Evolutionary conservation across 2,329 filamentous ascomycete species (phyloP), one percentile per base, ranked within the genome.

Genomic region (Penicillium sp.): DNA sequence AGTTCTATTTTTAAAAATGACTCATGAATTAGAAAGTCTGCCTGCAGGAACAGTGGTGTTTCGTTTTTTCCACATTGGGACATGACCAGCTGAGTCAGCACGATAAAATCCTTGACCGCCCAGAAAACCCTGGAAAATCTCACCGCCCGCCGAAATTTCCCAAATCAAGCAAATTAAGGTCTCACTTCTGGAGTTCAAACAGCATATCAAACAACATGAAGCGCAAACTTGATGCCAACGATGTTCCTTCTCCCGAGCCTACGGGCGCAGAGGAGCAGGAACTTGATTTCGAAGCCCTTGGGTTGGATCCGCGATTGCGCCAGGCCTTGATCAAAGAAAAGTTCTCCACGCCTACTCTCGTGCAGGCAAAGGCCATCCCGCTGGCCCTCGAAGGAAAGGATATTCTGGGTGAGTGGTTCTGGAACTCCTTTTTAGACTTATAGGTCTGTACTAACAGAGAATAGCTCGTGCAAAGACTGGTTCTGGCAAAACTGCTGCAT

Each of bases 401-500:
- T 81, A 87, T 99, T 48, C 81, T 98, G 39, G 81, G 81, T 83
- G 70, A 52, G 71, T 53, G 29, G 14, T 14, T 10, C 8, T n/a
- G 4, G 19, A 22, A 13, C 14, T 24, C 4, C 6, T 2, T 9
- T n/a, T 3, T n/a, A 9, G 33, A 4, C 31, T 26, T 4, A 5
- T 42, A 16, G n/a, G 35, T 9, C 16, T 21, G n/a, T 5, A 44
- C 65, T 74, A 44, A 74, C 52, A 43, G 45, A 4, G 43, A 58
- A 44, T 59, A 82, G 93, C 92, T 54, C 92, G 93, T 70, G 91
- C 93, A 37, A 96, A 93, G 75, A 98, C 95, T 5, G 95, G 95
- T 13, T 96, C 93, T 4, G 95, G 95, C 65, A 99, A 99, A 82
- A 99, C 95, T 11, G 91, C 91, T n/a, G 93, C 95, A 49, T 98